Base-by-base conservation (phyloP, 176 grass and related monocot genomes). In the Alloteropsis semialata region DNA sequence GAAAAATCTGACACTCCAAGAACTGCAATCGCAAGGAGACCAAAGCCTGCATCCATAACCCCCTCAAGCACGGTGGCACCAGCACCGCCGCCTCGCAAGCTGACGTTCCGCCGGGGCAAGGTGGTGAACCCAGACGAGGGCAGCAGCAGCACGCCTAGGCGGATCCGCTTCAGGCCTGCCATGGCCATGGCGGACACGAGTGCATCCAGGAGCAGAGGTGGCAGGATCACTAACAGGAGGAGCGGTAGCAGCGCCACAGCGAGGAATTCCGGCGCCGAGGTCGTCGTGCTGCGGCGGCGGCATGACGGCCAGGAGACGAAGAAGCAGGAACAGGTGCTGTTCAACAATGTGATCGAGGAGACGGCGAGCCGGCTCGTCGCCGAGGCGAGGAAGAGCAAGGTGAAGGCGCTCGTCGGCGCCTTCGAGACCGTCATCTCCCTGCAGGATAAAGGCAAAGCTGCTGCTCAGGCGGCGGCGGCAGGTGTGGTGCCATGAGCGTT, bases 401-500 rank as follows among this genome's bases (percentile, higher is more conserved):
- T 94, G 68, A 94, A 89, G 89, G 92, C 92, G 25, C 85, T 94
- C 17, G 89, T 94, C 3, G 92, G 87, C 39, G 92, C 92, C 8
- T 94, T 94, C 32, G 87, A 94, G 88, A 90, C 82, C 9, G 84
- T 94, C 53, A 92, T 94, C 85, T 94, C 87, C 2, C 89, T 92
- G 39, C 92, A 92, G 53, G 92, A 89, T 71, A 87, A 69, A 22
- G 82, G 81, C 46, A 83, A 89, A 68, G 42, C 54, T 8, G 67
- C 46, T 22, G 72, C 42, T 70, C 42, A 82, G 57, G 57, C 74
- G 2, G 13, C 48, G n/a, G 69, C 25, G 15, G 51, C 54, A 57
- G 72, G 74, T 77, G 51, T 29, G 18, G 19, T 45, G 6, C 41
- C 42, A 45, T 78, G 55, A 90, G 14, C 59, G 12, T 15, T 81